Evolutionary conservation across 192 early-diverging fungal species (phyloP).

Genomic region (Coemansia sp.): DNA sequence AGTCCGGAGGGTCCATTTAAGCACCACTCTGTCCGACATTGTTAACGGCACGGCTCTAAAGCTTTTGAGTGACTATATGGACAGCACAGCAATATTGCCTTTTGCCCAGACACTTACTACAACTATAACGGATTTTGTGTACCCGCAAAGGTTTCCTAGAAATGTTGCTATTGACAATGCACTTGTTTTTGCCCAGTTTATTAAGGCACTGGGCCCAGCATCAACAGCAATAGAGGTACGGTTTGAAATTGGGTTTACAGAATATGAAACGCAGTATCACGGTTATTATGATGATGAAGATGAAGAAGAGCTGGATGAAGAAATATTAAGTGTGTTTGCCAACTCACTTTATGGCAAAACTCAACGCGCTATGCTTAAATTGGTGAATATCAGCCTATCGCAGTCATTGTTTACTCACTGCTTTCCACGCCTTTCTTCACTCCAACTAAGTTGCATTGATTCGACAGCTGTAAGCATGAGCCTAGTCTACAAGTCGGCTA

Average conservation of each 20-base stretch:
- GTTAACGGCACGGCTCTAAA: background rate
- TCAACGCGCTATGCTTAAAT: background rate
- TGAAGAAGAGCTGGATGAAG: background rate
- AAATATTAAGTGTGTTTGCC: background rate
- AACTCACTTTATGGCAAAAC: background rate
- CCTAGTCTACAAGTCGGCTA: background rate
- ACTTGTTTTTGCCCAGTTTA: background rate
- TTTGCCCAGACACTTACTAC: background rate
- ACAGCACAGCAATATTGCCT: background rate
- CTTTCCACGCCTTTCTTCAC: background rate
- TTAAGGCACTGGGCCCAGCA: background rate
- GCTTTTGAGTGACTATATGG: background rate
- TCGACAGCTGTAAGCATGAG: background rate
- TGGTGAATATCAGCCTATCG: background rate
- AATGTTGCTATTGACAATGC: background rate
- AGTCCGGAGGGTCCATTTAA: background rate
- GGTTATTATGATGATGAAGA: too few species aligned
- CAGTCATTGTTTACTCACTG: background rate
- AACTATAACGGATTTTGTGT: background rate
- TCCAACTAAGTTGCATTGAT: too few species aligned
- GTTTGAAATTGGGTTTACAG: background rate
- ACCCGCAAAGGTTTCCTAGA: background rate
- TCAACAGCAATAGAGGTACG: background rate
- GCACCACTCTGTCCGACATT: background rate
- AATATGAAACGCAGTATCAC: background rate